These are phyloP conservation scores for Globisporangium orthogonon DNA, from an alignment of 352 stramenopile genomes.

Conservation along the genomic window DNA sequence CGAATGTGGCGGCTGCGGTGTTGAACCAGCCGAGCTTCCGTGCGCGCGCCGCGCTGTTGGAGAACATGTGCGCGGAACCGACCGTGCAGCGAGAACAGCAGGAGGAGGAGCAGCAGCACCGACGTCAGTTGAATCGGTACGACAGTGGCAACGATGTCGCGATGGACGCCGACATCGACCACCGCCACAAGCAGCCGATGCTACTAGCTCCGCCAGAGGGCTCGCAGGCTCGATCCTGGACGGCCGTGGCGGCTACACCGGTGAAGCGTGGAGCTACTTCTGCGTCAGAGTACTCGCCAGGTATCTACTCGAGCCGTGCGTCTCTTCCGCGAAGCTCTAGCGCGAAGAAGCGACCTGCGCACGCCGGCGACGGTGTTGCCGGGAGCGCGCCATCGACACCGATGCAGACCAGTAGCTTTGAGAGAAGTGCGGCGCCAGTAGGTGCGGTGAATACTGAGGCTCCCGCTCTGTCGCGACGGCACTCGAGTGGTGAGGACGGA, in stretches of 20 bases:
- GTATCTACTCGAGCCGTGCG: constrained; percentile 57
- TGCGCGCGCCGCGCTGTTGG: constrained; percentile 46
- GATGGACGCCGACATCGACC: constrained; percentile 22
- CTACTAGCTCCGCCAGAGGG: constrained; percentile 2
- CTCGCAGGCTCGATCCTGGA: neutral
- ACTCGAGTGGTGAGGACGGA: constrained; percentile 16
- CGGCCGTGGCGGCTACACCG: neutral
- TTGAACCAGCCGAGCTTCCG: constrained; percentile 62
- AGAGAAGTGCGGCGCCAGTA: neutral
- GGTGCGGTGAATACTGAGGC: neutral
- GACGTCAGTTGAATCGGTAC: constrained; percentile 3
- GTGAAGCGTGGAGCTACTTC: neutral
- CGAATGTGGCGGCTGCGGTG: constrained; percentile 43
- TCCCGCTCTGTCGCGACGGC: constrained; percentile 33
- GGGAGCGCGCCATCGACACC: constrained; percentile 10
- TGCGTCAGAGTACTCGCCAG: constrained; percentile 44
- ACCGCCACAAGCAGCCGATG: constrained; percentile 13
- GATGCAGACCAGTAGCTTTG: neutral
- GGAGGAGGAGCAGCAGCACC: neutral
- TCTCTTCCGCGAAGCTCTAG: constrained; percentile 30
- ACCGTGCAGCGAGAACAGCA: neutral
- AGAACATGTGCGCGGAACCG: constrained; percentile 66
- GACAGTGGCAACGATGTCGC: constrained; percentile 26
- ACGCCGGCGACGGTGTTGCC: constrained; percentile 5
- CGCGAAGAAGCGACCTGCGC: constrained; percentile 19